Evolutionary conservation across 1,139 yeast species (phyloP), one percentile per base, ranked within the genome.

Genomic region (Pichia sp.): DNA sequence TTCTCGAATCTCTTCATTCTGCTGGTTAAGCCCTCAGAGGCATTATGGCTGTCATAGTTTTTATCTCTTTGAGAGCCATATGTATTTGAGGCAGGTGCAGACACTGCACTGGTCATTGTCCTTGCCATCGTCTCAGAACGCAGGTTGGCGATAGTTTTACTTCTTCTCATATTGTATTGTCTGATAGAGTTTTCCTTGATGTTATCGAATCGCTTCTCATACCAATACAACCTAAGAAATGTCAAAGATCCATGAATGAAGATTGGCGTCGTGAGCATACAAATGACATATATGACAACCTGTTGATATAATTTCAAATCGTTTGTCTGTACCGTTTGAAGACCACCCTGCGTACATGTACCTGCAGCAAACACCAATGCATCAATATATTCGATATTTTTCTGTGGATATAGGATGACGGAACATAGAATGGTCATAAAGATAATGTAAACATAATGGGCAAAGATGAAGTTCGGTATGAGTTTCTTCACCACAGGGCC

Each of bases 291-390:
- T 4, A 84, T 56, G 14, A 71, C 60, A 16, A 87, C 70, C 55
- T 88, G 96, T 58, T 91, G 97, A 60, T 80, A 88, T 32, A 84
- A 58, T 1, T 66, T 60, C 41, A 85, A 49, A 0, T 62, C 57
- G 52, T 84, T 84, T 27, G 80, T 49, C 52, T 86, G 74, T 16
- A 83, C 66, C 0, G 96, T 79, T 52, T 86, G 86, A 40, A 93
- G 63, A 0, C 99, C 99, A 1, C 96, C 95, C 54, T 88, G 96
- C 1, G 98, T 86, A 4, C 81, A 63, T 0, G 91, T 76, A 5
- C 94, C 91, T 6, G 78, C 62, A 0, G 87, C 70, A 39, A 85
- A 64, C 58, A 87, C 86, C 28, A 93, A 61, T 2, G 83, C 75
- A 62, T 93, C 97, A 30, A 85, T 77, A 54, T 88, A 93, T 5